Evolutionary conservation across 1,284 basidiomycete genomes (phyloP).

Genomic region (Tylopilus sp.): DNA sequence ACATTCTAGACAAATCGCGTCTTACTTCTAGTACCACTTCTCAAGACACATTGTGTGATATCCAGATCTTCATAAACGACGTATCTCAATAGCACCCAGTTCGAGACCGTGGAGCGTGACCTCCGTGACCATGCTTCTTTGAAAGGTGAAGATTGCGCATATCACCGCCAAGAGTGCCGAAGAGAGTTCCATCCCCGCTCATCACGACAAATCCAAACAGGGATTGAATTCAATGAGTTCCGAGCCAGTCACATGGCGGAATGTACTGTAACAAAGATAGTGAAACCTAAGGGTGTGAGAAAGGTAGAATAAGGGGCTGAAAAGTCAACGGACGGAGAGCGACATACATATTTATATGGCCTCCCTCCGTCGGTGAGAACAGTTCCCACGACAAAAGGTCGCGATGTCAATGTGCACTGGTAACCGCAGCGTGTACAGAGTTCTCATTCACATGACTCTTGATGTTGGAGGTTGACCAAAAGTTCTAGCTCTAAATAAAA

Average conservation of each 20-base stretch:
- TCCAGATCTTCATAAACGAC: constrained; percentile 99
- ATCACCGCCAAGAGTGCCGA: constrained; percentile 96
- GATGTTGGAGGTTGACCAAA: constrained; percentile 98
- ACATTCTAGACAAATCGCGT: constrained; percentile 11
- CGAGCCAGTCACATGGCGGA: constrained; percentile 97
- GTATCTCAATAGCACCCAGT: constrained; percentile 95
- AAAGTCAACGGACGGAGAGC: constrained; percentile 2
- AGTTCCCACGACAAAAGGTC: constrained; percentile 98
- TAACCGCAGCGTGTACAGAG: constrained; percentile 98
- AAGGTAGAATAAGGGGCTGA: not conserved
- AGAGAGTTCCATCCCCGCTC: constrained; percentile 98
- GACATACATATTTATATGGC: constrained; percentile 95
- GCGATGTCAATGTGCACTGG: constrained; percentile 98
- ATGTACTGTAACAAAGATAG: constrained; percentile 99
- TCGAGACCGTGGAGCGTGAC: constrained; percentile 97
- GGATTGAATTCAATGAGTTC: constrained; percentile 98
- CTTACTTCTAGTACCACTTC: constrained; percentile 91
- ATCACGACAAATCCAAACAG: constrained; percentile 99
- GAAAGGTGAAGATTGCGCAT: constrained; percentile 99
- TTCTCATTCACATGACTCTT: constrained; percentile 99
- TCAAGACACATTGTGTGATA: constrained; percentile 85
- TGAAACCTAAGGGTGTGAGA: constrained; percentile 75
- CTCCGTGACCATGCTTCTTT: constrained; percentile 99
- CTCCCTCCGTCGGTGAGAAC: constrained; percentile 99
- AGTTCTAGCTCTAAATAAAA: constrained; percentile 86